A percentile compares a stretch with the other conserved stretches of the same genome.
phyloP scores from a whole-genome alignment of 2,329 filamentous ascomycete species.

The Cordyceps fumosorosea region DNA sequence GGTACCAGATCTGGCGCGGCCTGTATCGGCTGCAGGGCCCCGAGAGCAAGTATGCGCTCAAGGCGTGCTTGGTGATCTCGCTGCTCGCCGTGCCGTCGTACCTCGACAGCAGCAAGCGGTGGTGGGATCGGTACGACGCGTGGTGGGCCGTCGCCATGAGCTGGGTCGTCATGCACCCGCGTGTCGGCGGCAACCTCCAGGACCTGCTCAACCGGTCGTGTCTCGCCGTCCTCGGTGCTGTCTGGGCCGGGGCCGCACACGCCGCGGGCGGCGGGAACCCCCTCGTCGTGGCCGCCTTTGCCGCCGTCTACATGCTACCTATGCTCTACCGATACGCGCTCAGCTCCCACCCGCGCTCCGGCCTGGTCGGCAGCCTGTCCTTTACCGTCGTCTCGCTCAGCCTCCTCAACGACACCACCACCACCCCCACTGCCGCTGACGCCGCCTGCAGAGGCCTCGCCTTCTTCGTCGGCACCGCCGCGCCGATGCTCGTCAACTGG shows the following conservation, averaged over 20 bases:
- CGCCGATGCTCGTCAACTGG: constrained; percentile 52
- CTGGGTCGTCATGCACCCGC: constrained; percentile 45
- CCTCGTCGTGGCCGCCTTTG: constrained; percentile 49
- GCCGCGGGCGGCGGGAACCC: constrained; percentile 45
- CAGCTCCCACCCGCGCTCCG: constrained; percentile 49
- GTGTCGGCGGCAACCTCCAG: constrained; percentile 51
- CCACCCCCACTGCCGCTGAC: constrained; percentile 30
- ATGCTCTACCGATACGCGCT: constrained; percentile 52
- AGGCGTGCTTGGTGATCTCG: constrained; percentile 45
- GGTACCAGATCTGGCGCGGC: constrained; percentile 42
- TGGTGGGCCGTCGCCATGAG: constrained; percentile 55
- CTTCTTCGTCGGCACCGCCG: constrained; percentile 47
- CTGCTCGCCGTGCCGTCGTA: constrained; percentile 49
- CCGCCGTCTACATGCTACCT: constrained; percentile 50
- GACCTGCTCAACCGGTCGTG: constrained; percentile 47
- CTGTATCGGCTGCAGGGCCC: constrained; percentile 50
- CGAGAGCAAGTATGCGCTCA: constrained; percentile 51
- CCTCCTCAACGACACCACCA: constrained; percentile 29
- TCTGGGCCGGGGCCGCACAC: constrained; percentile 49
- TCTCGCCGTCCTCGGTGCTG: constrained; percentile 43
- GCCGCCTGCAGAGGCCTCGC: constrained; percentile 42
- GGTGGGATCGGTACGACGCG: constrained; percentile 49
- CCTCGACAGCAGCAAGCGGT: constrained; percentile 34
- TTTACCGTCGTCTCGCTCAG: constrained; percentile 49
- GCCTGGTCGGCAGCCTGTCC: constrained; percentile 50